Base-by-base conservation (phyloP, 352 stramenopile species). In the Phytopythium kandeliae region DNA sequence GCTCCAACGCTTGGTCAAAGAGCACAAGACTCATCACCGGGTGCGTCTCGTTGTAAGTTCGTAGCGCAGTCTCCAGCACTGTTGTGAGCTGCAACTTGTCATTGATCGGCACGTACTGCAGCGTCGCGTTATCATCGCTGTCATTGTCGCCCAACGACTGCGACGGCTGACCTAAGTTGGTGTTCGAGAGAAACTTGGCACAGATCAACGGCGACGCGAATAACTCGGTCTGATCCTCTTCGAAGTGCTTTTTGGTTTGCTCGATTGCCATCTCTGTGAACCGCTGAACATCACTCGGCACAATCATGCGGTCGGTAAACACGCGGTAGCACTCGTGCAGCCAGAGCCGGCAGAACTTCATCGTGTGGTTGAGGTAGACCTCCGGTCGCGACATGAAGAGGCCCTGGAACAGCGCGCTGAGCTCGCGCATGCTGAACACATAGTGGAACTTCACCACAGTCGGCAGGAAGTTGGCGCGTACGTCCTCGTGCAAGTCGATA, bases 401-500 rank as follows among this genome's bases (percentile, higher is more conserved):
- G 0, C 91, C 89, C 58, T 96, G 84, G 51, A 97, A 95, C 15
- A 98, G 55, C 3, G 80, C 78, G 6, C 74, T 78, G 10, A 98
- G 51, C 42, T 98, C 89, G 13, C 92, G 74, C 58, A 98, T 80
- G 56, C 85, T 97, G 64, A 98, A 98, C 3, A 95, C 73, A 50
- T 98, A 97, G 58, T 97, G 88, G 36, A 95, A 96, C 49, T 97
- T 98, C 3, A 84, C 77, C n/a, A 89, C 86, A 0, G 79, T 96
- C 0, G 87, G 85, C 1, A 97, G 50, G 57, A 98, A 97, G 17
- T 81, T 85, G 4, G 63, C 31, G 3, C 67, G 63, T 7, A 96
- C 79, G 12, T 86, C 76, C 1, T 63, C 58, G 45, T 95, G 92
- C 34, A 97, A 48, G 37, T 92, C 85, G 11, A 97, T 74, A 0